phyloP scores from a whole-genome alignment of 768 basidiomycete genomes.

The Leccinum disarticulatum region DNA sequence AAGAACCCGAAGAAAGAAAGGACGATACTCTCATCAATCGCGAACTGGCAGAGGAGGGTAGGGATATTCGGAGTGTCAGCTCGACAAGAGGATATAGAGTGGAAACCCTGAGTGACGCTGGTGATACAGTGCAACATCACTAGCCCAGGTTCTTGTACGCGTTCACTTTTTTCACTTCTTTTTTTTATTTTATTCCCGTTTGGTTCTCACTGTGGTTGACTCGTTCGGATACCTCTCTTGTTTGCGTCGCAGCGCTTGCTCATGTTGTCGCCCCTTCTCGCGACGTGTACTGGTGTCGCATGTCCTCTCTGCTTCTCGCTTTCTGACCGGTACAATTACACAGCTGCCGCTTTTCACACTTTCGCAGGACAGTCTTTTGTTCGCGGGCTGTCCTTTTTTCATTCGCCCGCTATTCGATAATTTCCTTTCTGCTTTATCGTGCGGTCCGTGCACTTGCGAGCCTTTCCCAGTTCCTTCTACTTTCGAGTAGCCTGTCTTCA shows the following conservation, averaged over 20 bases:
- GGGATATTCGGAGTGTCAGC: constrained; percentile 80
- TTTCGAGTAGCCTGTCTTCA: constrained; percentile 22
- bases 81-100: constrained; percentile 79
- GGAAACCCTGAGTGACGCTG: constrained; percentile 62
- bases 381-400: constrained; percentile 26
- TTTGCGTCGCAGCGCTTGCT: constrained; percentile 23
- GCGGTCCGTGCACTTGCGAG: constrained; percentile 21
- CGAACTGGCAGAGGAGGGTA: constrained; percentile 87
- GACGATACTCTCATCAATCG: constrained; percentile 51
- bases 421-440: constrained; percentile 25
- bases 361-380: constrained; percentile 25
- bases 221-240: constrained; percentile 38
- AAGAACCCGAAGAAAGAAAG: constrained; percentile 52
- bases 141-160: constrained; percentile 39
- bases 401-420: constrained; percentile 31
- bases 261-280: constrained; percentile 31
- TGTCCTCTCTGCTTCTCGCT: constrained; percentile 28
- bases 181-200: constrained; percentile 36
- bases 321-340: constrained; percentile 32
- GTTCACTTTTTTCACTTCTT: constrained; percentile 19
- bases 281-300: constrained; percentile 32
- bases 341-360: constrained; percentile 29
- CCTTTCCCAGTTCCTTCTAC: constrained; percentile 15
- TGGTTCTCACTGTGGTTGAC: constrained; percentile 36
- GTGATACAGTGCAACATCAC: constrained; percentile 48